phyloP scores from a whole-genome alignment of 148 eudicot species.

The Rhododendron kiyosumense region DNA sequence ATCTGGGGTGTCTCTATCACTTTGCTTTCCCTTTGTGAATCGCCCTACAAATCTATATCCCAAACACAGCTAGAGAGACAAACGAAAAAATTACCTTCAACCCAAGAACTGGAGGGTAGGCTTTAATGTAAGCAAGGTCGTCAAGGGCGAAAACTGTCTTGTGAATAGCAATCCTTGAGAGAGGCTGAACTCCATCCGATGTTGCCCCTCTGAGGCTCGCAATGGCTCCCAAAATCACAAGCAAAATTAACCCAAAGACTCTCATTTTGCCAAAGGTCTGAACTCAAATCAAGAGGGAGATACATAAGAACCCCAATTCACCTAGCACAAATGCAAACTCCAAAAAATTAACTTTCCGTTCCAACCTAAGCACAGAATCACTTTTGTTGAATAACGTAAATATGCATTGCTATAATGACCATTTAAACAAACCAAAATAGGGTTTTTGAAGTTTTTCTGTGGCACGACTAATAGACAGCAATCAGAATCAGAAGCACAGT shows the following conservation, averaged over 20 bases:
- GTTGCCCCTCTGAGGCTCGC: slow-evolving; percentile 25
- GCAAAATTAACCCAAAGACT: slow-evolving; percentile 18
- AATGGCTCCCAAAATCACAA: slow-evolving; percentile 27
- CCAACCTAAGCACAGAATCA: not conserved
- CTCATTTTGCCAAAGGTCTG: slow-evolving; percentile 18
- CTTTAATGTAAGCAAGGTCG: slow-evolving; percentile 44
- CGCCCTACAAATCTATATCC: not conserved
- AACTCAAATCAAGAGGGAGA: not conserved
- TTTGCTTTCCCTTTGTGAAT: not conserved
- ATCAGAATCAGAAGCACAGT: not conserved
- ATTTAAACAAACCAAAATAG: not conserved
- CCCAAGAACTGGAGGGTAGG: slow-evolving; percentile 68
- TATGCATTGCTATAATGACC: not conserved
- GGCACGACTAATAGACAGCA: not conserved
- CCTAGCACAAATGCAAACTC: not conserved
- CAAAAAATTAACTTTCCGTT: not conserved
- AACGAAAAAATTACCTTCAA: slow-evolving; percentile 29
- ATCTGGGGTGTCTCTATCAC: not conserved
- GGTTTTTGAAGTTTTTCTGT: not conserved
- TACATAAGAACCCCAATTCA: not conserved
- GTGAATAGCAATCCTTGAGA: slow-evolving; percentile 59
- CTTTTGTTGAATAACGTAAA: not conserved
- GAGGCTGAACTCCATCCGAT: slow-evolving; percentile 63
- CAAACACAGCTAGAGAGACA: not conserved
- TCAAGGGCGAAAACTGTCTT: slow-evolving; percentile 39